Evolutionary conservation across 164 flowering plant genomes (phyloP).

Genomic region (Buxus sempervirens): DNA sequence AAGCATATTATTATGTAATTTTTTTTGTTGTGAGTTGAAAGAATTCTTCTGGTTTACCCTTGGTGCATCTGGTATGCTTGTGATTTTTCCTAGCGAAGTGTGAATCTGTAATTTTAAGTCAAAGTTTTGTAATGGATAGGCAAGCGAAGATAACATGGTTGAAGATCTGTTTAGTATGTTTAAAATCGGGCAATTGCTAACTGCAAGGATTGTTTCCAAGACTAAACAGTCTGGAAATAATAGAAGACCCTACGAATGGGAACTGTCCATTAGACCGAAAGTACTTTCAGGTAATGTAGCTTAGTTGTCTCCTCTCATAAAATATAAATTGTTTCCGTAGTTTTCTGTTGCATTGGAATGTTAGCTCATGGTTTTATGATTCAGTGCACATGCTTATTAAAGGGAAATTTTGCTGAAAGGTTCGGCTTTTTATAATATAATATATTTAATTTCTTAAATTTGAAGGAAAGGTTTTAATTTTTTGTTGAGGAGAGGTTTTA

Average conservation of each 20-base stretch:
- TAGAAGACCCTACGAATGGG: constrained; percentile 48
- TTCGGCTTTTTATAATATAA: too few species aligned
- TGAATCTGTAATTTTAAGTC: not conserved
- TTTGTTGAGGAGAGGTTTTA: too few species aligned
- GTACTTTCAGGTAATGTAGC: constrained; percentile 49
- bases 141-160: constrained; percentile 34
- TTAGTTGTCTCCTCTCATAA: too few species aligned
- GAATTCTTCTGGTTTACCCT: not conserved
- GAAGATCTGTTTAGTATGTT: constrained; percentile 61
- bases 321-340: not conserved
- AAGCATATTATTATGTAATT: not conserved
- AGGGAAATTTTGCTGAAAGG: too few species aligned
- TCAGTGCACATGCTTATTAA: too few species aligned
- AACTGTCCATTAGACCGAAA: constrained; percentile 70
- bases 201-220: constrained; percentile 66
- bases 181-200: constrained; percentile 67
- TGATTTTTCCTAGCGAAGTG: not conserved
- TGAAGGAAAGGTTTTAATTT: too few species aligned
- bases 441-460: too few species aligned
- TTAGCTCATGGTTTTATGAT: too few species aligned
- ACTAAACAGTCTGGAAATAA: constrained; percentile 28
- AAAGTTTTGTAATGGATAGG: constrained; percentile 32
- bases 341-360: not conserved
- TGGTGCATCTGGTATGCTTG: not conserved
- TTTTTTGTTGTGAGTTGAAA: not conserved